Evolutionary conservation across 1,284 basidiomycete species (phyloP).

Genomic region (Tremellales sp.): DNA sequence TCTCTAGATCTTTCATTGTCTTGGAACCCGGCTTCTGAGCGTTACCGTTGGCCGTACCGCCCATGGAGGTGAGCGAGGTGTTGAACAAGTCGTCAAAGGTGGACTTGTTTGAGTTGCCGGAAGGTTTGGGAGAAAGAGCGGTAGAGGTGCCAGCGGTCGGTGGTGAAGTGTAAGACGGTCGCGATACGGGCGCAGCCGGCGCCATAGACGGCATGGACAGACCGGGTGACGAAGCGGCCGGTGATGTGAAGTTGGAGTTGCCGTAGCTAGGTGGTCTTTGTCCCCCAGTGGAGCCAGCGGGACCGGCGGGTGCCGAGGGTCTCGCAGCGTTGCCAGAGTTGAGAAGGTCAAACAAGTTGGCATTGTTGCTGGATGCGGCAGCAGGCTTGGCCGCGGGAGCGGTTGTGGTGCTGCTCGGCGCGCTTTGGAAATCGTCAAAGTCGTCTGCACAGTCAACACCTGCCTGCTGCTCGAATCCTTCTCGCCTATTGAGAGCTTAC

Average conservation of each 20-base stretch:
- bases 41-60: conserved; percentile 20
- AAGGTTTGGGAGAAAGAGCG: conserved; percentile 11
- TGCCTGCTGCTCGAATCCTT: not conserved
- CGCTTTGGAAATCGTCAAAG: conserved; percentile 86
- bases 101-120: conserved; percentile 11
- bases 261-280: conserved; percentile 10
- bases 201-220: not conserved
- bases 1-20: conserved; percentile 80
- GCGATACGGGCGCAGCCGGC: not conserved
- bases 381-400: conserved; percentile 19
- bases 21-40: conserved; percentile 51
- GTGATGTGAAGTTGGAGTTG: conserved; percentile 10
- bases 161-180: conserved; percentile 2
- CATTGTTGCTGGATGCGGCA: conserved; percentile 28
- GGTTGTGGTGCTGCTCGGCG: conserved; percentile 50
- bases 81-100: conserved; percentile 87
- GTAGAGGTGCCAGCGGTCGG: conserved; percentile 17
- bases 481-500: conserved; percentile 8
- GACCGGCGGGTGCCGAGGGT: too few species aligned
- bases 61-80: conserved; percentile 63
- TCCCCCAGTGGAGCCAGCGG: too few species aligned
- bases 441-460: conserved; percentile 58
- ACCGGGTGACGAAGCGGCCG: conserved; percentile 4
- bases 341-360: conserved; percentile 55
- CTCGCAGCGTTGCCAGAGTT: conserved; percentile 37